Percentiles rank a stretch among this genome's conserved stretches.
phyloP scores from a whole-genome alignment of 2,329 filamentous ascomycete genomes.

The Chrysosporium queenslandicum region DNA sequence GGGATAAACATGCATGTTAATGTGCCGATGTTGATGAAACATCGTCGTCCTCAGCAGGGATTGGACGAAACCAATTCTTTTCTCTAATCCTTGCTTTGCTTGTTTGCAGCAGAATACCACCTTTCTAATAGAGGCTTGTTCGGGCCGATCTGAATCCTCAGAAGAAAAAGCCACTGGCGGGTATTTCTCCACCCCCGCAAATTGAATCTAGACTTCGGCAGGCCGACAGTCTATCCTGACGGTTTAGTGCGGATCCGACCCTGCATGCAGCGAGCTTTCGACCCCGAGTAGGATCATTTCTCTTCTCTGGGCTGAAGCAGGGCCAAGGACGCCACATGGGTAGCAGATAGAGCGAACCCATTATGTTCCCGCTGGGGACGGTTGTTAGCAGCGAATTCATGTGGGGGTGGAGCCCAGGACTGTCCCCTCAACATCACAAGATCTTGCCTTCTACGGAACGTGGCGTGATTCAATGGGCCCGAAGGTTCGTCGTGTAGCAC shows the following conservation, averaged over 20 bases:
- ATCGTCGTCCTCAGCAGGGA: not conserved
- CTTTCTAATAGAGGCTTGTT: not conserved
- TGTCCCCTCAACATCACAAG: no score
- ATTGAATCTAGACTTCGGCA: not conserved
- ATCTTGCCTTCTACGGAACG: no score
- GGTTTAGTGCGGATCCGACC: not conserved
- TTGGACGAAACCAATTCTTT: not conserved
- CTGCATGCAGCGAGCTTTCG: no score
- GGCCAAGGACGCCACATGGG: no score
- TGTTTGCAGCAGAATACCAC: not conserved
- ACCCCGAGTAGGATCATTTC: no score
- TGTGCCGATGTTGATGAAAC: not conserved
- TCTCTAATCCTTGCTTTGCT: not conserved
- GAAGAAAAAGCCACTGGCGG: not conserved
- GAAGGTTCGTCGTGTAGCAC: no score
- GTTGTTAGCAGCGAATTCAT: no score
- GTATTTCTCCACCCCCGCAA: not conserved
- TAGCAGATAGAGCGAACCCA: no score
- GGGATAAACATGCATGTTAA: not conserved
- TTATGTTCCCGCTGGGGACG: no score
- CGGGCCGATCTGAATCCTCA: not conserved
- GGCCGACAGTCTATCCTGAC: not conserved
- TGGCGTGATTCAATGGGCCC: no score
- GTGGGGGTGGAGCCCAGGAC: no score
- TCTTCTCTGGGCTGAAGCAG: no score